Base-by-base conservation (phyloP, 768 basidiomycete species). In the Boletus rubescentipes region DNA sequence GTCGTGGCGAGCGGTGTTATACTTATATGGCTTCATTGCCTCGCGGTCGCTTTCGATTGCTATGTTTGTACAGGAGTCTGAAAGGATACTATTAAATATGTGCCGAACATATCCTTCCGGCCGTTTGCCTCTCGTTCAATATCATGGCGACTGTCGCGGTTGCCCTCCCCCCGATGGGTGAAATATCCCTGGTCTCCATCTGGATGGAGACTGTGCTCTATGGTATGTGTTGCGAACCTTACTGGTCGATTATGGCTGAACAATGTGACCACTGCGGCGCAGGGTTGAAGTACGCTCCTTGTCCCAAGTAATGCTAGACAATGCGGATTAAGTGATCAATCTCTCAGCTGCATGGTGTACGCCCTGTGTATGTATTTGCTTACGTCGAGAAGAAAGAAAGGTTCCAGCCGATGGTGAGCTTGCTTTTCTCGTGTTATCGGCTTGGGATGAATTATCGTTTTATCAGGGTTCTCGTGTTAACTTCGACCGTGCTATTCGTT, bases 151-250 rank as follows among this genome's bases (percentile, higher is more conserved):
- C 35, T 32, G 8, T 21, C 20, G 11, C 16, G n/a, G 15, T 5
- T 15, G 3, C 20, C 39, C 43, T 61, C 38, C 51, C 61, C 2
- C 51, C 51, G 18, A 44, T 61, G 51, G 60, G 38, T 30, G 43
- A 53, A 30, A 50, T 61, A 31, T 61, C 60, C 5, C 11, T 61
- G 23, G 18, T 61, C 1, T 44, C 55, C 40, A 61, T 58, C 30
- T 61, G 60, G 60, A 53, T 58, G 39, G 60, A 41, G 9, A 61
- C 60, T 11, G 2, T 61, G 18, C 60, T 61, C 10, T 61, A 61
- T 48, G 60, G 60, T 61, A 37, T 11, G 60, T 37, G 11, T 30
- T n/a, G 9, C 9, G 10, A 41, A 20, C 23, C 1, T 31, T 31
- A 3, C 4, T 1, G 34, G 7, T 49, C 7, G 32, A 36, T 14